Evolutionary conservation across 768 basidiomycete species (phyloP).

Genomic region (Tephrocybe sp.): DNA sequence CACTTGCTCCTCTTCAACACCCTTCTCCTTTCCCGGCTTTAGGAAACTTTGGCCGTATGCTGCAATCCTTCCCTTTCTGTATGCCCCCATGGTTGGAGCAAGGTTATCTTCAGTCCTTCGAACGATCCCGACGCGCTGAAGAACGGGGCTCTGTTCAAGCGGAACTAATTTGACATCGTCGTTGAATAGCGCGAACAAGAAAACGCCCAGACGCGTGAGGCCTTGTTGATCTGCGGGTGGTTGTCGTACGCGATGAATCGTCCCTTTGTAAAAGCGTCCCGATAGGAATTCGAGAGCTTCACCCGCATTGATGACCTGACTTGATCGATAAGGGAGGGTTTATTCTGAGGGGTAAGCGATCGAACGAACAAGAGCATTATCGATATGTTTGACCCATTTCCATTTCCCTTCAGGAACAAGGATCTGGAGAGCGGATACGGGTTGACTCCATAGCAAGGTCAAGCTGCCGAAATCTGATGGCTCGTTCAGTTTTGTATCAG

Average conservation of each 20-base stretch:
- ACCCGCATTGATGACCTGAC: conserved; percentile 44
- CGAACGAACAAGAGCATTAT: conserved; percentile 43
- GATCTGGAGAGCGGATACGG: conserved; percentile 47
- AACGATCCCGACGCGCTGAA: conserved; percentile 35
- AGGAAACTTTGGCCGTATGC: conserved; percentile 41
- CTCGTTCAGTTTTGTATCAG: not conserved
- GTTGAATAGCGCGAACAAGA: conserved; percentile 46
- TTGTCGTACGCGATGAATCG: conserved; percentile 49
- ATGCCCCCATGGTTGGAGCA: conserved; percentile 42
- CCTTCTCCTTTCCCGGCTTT: conserved; percentile 29
- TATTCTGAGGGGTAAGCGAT: not conserved
- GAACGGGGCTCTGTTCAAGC: conserved; percentile 38
- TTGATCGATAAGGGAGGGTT: not conserved
- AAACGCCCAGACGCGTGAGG: conserved; percentile 43
- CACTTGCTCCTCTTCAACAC: conserved; percentile 46
- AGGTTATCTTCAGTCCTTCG: conserved; percentile 32
- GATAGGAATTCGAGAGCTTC: conserved; percentile 49
- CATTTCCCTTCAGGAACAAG: conserved; percentile 39
- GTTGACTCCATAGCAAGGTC: conserved; percentile 50
- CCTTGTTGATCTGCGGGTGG: conserved; percentile 46
- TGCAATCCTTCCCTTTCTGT: conserved; percentile 37
- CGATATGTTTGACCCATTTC: conserved; percentile 49
- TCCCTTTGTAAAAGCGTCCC: conserved; percentile 48
- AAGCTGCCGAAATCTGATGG: conserved; percentile 41
- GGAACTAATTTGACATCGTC: conserved; percentile 45